phyloP scores from a whole-genome alignment of 176 grass and related monocot species.

The Musa acuminata region DNA sequence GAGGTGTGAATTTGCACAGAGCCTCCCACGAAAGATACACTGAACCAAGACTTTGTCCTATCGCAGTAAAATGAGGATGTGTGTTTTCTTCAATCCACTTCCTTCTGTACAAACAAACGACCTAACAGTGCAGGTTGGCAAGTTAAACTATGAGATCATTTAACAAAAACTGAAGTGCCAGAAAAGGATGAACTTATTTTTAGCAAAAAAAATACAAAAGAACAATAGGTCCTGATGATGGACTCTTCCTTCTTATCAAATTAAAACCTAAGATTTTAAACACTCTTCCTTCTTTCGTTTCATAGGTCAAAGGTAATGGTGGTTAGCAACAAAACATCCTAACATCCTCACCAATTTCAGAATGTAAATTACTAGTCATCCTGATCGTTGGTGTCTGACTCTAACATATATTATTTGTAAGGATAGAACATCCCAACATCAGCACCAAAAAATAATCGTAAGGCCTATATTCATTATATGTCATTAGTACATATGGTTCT shows the following conservation, averaged over 20 bases:
- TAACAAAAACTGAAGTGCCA: background rate
- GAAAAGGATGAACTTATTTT: background rate
- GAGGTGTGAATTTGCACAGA: slow-evolving; percentile 54
- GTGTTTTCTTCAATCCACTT: slow-evolving; percentile 85
- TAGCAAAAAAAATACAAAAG: too few species aligned
- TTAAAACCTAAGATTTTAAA: background rate
- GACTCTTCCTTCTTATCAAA: background rate
- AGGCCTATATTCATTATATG: too few species aligned
- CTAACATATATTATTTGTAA: background rate
- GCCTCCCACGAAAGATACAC: slow-evolving; percentile 90
- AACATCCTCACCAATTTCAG: background rate
- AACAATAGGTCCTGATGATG: background rate
- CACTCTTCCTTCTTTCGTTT: background rate
- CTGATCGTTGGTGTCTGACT: background rate
- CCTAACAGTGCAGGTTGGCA: slow-evolving; percentile 35
- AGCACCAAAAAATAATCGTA: too few species aligned
- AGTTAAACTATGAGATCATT: background rate
- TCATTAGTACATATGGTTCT: too few species aligned
- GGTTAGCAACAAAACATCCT: background rate
- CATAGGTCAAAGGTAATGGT: background rate
- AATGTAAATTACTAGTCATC: background rate
- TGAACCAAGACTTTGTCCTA: slow-evolving; percentile 86
- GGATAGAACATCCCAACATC: too few species aligned
- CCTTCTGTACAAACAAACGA: slow-evolving; percentile 70
- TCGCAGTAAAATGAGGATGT: slow-evolving; percentile 83